Percentiles rank a stretch among this genome's conserved stretches.
phyloP scores from a whole-genome alignment of 2,329 filamentous ascomycete species.

The Ilyonectria mors-panacis region DNA sequence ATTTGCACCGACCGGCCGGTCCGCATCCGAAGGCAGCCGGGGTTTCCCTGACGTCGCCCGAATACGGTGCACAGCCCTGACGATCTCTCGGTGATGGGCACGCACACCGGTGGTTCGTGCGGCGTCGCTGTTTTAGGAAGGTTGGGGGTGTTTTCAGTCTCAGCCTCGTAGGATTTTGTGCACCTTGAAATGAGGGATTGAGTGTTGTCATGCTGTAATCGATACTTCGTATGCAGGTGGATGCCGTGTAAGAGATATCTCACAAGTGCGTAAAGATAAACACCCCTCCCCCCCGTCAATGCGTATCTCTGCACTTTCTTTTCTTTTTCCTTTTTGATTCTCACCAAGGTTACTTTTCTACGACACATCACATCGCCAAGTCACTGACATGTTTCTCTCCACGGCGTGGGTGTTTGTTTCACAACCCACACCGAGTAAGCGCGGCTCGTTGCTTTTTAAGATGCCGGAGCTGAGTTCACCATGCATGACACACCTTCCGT shows the following conservation, averaged over 20 bases:
- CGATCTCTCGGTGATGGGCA: background rate
- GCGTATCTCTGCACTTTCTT: background rate
- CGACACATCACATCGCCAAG: background rate
- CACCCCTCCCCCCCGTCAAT: background rate
- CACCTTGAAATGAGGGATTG: background rate
- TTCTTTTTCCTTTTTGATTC: background rate
- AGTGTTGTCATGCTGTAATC: background rate
- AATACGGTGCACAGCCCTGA: slow-evolving; percentile 1
- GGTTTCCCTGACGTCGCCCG: background rate
- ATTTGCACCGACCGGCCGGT: too few species aligned
- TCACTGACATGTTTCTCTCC: background rate
- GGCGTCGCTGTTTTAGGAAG: background rate
- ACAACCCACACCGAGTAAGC: too few species aligned
- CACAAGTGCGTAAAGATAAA: background rate
- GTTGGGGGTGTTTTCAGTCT: background rate
- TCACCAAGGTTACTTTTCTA: background rate
- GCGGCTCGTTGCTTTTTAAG: background rate
- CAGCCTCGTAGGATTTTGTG: background rate
- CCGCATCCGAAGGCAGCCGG: too few species aligned
- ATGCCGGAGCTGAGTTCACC: too few species aligned
- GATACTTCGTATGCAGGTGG: background rate
- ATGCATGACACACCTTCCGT: too few species aligned
- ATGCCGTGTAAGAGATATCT: background rate
- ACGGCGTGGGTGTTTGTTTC: background rate
- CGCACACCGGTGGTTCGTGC: background rate